Evolutionary conservation across 2,329 filamentous ascomycete genomes (phyloP), one percentile per base, ranked within the genome.

Genomic region (Bipolaris bicolor): DNA sequence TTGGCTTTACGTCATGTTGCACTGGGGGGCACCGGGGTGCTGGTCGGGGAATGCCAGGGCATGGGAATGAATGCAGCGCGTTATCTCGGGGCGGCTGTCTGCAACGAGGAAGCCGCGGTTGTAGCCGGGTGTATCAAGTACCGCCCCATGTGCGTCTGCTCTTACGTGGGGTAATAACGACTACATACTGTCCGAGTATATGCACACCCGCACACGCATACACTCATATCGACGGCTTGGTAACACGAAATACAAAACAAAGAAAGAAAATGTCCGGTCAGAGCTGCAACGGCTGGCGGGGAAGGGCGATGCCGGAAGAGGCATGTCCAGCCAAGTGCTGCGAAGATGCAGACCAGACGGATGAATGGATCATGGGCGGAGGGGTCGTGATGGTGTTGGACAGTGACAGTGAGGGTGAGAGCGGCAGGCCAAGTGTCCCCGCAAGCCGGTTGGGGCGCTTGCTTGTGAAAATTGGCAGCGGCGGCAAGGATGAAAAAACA

Each of bases 401-500:
- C 24, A 16, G 20, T 3, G n/a, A 16, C 24, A 16, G 20, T 3
- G 20, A 20, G 20, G 2, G 2, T 24, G 24, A 44, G 24, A 45
- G 43, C 43, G 18, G 43, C 24, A 16, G 43, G 24, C 26, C n/a
- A 16, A 18, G 39, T 18, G 64, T 66, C 68, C 70, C 68, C 71
- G 64, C 71, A 71, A 46, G 48, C 60, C 39, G 71, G 72, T 61
- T 71, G 65, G 45, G 65, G 73, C 72, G 72, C 66, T 68, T 75
- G 50, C 53, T 56, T 57, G 54, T 62, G 48, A 60, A 65, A 54
- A 66, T 55, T 26, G 62, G 60, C 55, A 45, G 7, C 18, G 57
- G 60, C 61, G 15, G 33, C 22, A 62, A 61, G 61, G 62, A 58
- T 66, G 29, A 13, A 13, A 20, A 11, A 18, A 26, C 22, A 29